These are phyloP conservation scores for Solanum arcanum DNA, from an alignment of 257 asterid genomes.

Conservation along the genomic window DNA sequence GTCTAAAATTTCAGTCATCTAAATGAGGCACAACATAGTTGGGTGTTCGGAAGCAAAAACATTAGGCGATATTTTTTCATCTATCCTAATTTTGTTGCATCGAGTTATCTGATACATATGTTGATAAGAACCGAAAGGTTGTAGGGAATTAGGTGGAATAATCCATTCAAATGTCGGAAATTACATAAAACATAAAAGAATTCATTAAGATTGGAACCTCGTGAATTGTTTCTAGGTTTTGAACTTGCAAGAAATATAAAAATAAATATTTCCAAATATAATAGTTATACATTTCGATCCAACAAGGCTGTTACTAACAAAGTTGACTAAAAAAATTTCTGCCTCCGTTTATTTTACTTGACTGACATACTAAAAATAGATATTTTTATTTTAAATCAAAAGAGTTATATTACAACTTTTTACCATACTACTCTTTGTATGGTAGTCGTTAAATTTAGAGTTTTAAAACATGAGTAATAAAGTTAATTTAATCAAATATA, in stretches of 20 bases:
- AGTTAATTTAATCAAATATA: too few relatives aligned
- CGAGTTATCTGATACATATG: neutral
- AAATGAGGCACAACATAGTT: neutral
- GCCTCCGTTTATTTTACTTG: too few relatives aligned
- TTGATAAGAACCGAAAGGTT: fast-evolving
- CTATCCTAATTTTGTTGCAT: neutral
- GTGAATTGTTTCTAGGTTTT: neutral
- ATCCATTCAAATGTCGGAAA: neutral
- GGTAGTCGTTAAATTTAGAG: neutral
- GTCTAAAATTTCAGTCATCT: neutral
- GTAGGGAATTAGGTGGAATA: neutral
- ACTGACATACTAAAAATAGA: too few relatives aligned
- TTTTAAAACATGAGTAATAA: too few relatives aligned
- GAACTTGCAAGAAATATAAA: too few relatives aligned
- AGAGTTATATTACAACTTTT: neutral
- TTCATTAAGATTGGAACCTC: neutral
- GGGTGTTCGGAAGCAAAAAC: neutral
- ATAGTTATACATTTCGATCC: neutral
- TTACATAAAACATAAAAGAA: too few relatives aligned
- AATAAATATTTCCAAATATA: too few relatives aligned
- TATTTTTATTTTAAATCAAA: too few relatives aligned
- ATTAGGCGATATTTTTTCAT: neutral
- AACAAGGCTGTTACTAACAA: neutral
- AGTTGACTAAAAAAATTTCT: too few relatives aligned
- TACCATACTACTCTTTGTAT: neutral